Percentiles rank a stretch among this genome's conserved stretches.
Conservation (phyloP, 441 rosid species). For the Geranium incanum region DNA sequence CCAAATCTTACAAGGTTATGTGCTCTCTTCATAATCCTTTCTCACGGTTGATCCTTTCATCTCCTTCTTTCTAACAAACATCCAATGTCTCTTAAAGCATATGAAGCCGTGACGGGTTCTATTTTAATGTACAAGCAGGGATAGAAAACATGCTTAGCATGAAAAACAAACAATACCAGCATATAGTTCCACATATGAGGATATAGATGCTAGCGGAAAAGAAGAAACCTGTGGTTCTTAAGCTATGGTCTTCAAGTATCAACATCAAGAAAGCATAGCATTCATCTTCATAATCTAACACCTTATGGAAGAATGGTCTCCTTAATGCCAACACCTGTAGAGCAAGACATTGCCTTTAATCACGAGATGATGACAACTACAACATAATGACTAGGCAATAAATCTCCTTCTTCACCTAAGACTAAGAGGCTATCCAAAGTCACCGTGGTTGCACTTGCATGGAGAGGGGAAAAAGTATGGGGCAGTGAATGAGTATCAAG, state of each 20-base stretch:
- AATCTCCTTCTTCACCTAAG: neutral
- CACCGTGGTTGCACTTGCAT: neutral
- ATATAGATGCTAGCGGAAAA: neutral
- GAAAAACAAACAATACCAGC: neutral
- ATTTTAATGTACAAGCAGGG: neutral
- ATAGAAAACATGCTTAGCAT: neutral
- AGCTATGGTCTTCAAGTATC: constrained; percentile 86
- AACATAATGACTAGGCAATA: neutral
- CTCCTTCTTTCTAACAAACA: neutral
- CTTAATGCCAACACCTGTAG: constrained; percentile 85
- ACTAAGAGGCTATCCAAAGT: neutral
- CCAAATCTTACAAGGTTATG: neutral
- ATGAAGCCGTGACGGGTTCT: neutral
- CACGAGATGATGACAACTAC: neutral
- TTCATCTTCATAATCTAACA: constrained; percentile 89
- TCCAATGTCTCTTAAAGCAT: neutral
- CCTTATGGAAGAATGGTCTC: constrained; percentile 78
- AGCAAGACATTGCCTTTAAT: constrained; percentile 18
- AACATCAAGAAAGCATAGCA: constrained; percentile 83
- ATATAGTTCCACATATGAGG: neutral
- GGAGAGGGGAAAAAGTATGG: neutral
- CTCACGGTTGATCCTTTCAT: neutral
- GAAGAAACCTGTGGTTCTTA: constrained; percentile 73
- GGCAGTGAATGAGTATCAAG: neutral
- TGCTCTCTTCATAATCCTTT: neutral